Evolutionary conservation across 768 basidiomycete genomes (phyloP), one percentile per base, ranked within the genome.

Genomic region (Leccinum broughii): DNA sequence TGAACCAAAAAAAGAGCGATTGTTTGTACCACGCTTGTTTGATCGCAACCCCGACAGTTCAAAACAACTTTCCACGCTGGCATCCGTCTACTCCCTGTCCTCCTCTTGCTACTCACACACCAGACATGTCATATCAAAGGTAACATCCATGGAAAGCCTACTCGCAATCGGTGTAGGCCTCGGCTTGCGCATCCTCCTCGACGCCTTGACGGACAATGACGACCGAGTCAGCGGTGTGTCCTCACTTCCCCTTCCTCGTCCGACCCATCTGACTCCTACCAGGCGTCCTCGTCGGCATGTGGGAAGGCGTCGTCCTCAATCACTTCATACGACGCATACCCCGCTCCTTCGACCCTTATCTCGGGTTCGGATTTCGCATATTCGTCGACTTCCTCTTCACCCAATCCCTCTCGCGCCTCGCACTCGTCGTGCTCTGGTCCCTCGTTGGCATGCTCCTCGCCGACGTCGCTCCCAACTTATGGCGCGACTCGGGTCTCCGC

Each of bases 291-390:
- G 78, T 92, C 56, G 90, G 90, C 8, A 76, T 91, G 20, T 92
- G 89, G 88, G 90, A 92, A 73, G 89, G 90, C 52, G 81, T 88
- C 26, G 84, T 90, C 39, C 77, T 90, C 57, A 82, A 85, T 44
- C 90, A 91, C 65, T 90, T 89, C 70, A 72, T 89, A 63, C 81
- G 81, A 61, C 88, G 88, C 69, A 81, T 80, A 73, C 87, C 88
- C 34, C 68, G 59, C 57, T 89, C 89, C 1, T 77, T 79, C 58
- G 89, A 91, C 71, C 89, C 89, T 8, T 89, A 86, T 72, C 74
- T 90, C 56, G 87, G 82, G 14, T 83, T 85, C 60, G 85, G 76
- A 37, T 82, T 90, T 54, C 79, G 90, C n/a, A 79, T 91, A 57
- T 85, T 89, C 67, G 76, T 89, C 60, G 90, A 92, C 75, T 83